Evolutionary conservation across 2,329 filamentous ascomycete species (phyloP).

Genomic region (Botryotinia narcissicola): DNA sequence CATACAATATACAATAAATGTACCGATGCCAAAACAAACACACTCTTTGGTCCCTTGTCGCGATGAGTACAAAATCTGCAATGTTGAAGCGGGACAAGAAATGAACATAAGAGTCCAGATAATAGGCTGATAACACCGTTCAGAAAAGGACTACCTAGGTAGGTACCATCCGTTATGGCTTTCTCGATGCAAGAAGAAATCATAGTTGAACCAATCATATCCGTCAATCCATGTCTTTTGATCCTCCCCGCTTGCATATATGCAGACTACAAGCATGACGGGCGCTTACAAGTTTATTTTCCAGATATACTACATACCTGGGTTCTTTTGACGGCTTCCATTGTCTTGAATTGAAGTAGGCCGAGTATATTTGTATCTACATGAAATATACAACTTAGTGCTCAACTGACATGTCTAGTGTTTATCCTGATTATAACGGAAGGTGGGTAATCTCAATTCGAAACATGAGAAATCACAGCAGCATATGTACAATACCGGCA

Average conservation of each 20-base stretch:
- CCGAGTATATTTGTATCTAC: background rate
- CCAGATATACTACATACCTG: background rate
- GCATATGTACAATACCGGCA: background rate
- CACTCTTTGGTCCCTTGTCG: background rate
- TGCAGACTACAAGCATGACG: slow-evolving; percentile 2
- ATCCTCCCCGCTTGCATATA: slow-evolving; percentile 16
- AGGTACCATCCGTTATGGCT: background rate
- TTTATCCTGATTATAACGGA: background rate
- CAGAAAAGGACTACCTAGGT: background rate
- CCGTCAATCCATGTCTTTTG: slow-evolving; percentile 14
- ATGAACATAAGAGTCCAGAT: background rate
- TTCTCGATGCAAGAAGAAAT: background rate
- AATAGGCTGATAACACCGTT: slow-evolving; percentile 7
- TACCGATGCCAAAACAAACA: background rate
- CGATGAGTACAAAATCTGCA: slow-evolving; percentile 1
- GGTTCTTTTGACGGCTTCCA: background rate
- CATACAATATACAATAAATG: background rate
- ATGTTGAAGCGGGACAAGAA: background rate
- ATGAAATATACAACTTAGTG: background rate
- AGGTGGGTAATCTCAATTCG: slow-evolving; percentile 8
- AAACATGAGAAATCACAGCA: background rate
- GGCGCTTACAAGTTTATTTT: slow-evolving; percentile 18
- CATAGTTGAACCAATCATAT: background rate
- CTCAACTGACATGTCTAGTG: background rate
- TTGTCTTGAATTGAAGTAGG: background rate